Percentiles rank a stretch among this genome's conserved stretches.
Conservation (phyloP, 129 eudicot genomes). For the Calendula officinalis region DNA sequence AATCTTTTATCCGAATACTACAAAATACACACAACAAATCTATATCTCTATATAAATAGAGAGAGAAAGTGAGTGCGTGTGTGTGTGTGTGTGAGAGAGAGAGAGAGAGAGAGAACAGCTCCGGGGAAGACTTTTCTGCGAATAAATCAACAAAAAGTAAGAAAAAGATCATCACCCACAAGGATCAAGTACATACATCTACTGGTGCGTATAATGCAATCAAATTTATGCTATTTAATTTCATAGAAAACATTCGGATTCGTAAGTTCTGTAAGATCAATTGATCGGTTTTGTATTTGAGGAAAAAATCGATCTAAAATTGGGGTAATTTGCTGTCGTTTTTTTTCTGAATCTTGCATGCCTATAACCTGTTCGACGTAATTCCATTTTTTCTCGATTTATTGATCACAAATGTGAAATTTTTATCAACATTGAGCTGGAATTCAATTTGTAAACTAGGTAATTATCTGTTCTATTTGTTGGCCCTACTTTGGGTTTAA, state of each 20-base stretch:
- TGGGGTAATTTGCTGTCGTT: background rate
- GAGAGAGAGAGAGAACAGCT: constrained; percentile 5
- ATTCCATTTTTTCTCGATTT: constrained; percentile 6
- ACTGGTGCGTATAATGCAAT: constrained; percentile 36
- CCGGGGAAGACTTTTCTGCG: constrained; percentile 29
- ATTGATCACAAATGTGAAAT: constrained; percentile 1
- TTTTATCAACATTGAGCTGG: constrained; percentile 8
- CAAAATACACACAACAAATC: background rate
- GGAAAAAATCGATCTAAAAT: background rate
- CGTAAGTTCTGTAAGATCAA: background rate
- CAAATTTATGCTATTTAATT: background rate
- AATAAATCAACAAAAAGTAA: constrained; percentile 29
- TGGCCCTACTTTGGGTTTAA: background rate
- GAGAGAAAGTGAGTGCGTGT: background rate
- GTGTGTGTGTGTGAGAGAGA: background rate
- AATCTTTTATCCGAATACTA: background rate
- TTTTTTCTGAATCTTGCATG: constrained; percentile 14
- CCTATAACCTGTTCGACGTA: background rate
- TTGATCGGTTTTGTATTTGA: constrained; percentile 13
- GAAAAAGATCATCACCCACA: constrained; percentile 1
- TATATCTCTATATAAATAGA: constrained; percentile 3
- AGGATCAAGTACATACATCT: constrained; percentile 30
- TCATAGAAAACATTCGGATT: no score
- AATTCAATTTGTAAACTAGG: constrained; percentile 21
- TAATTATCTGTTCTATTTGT: constrained; percentile 1